These are phyloP conservation scores for Neurospora cerealis DNA, from an alignment of 495 filamentous ascomycete species.

Conservation along the genomic window DNA sequence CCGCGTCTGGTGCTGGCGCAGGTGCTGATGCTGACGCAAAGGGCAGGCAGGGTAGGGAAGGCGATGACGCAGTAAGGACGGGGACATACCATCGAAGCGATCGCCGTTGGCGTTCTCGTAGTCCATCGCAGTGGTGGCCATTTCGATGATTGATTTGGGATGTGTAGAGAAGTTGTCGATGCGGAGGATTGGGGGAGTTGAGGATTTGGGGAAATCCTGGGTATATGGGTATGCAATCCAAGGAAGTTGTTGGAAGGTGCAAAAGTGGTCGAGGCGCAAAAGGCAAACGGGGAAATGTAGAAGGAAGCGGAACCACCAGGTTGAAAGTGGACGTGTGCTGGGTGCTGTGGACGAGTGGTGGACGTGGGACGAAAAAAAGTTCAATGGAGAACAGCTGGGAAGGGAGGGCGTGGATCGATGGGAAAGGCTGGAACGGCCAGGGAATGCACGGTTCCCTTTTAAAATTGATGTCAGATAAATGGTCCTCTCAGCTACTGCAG, in stretches of 20 bases:
- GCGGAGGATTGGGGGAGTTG: neutral
- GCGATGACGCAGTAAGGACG: neutral
- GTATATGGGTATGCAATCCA: conserved; percentile 6
- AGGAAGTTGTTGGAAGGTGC: neutral
- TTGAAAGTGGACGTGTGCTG: neutral
- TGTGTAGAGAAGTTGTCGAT: neutral
- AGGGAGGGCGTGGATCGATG: neutral
- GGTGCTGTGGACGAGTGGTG: neutral
- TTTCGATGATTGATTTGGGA: conserved; percentile 16
- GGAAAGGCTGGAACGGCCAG: neutral
- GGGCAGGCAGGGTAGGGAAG: neutral
- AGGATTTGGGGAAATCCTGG: conserved; percentile 8
- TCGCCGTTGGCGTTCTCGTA: conserved; percentile 76
- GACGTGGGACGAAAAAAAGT: neutral
- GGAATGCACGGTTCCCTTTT: neutral
- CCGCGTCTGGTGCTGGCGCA: neutral
- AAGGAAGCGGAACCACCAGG: neutral
- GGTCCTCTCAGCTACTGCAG: neutral
- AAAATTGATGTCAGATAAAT: neutral
- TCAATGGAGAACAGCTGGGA: neutral
- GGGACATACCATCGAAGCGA: conserved; percentile 70
- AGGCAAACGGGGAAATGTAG: neutral
- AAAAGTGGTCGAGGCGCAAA: neutral
- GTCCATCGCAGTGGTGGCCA: conserved; percentile 58
- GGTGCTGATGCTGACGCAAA: neutral